A percentile compares a stretch with the other conserved stretches of the same genome.
phyloP scores from a whole-genome alignment of 2,329 filamentous ascomycete genomes.

The Curvularia hawaiiensis region DNA sequence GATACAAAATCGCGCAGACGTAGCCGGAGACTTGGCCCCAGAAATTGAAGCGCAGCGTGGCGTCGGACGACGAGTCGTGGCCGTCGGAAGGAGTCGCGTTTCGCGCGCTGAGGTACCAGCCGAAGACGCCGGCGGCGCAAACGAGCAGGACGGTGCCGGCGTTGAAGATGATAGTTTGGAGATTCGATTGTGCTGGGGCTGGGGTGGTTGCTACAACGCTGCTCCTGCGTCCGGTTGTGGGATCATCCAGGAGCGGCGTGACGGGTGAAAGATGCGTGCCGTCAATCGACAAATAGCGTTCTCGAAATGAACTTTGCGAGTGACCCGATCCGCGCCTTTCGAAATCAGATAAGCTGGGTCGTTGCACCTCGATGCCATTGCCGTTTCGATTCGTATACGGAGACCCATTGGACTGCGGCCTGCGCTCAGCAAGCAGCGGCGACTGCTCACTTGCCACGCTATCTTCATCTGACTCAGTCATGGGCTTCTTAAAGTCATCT shows the following conservation, averaged over 20 bases:
- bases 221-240: slow-evolving; percentile 28
- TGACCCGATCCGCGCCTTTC: slow-evolving; percentile 39
- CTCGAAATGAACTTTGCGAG: slow-evolving; percentile 46
- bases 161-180: slow-evolving; percentile 74
- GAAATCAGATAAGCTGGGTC: slow-evolving; percentile 45
- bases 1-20: slow-evolving; percentile 86
- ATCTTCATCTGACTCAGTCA: slow-evolving; percentile 27
- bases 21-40: slow-evolving; percentile 93
- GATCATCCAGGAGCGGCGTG: slow-evolving; percentile 69
- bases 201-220: slow-evolving; percentile 51
- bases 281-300: slow-evolving; percentile 64
- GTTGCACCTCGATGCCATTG: slow-evolving; percentile 28
- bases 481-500: slow-evolving; percentile 39
- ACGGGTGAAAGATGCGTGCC: slow-evolving; percentile 77
- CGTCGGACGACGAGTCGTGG: slow-evolving; percentile 25
- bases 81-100: slow-evolving; percentile 42
- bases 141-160: slow-evolving; percentile 77
- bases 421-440: slow-evolving; percentile 39
- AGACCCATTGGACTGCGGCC: slow-evolving; percentile 32
- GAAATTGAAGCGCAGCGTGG: slow-evolving; percentile 69
- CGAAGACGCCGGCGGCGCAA: slow-evolving; percentile 78
- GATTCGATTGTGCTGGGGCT: slow-evolving; percentile 45
- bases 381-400: slow-evolving; percentile 23
- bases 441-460: slow-evolving; percentile 45
- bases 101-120: slow-evolving; percentile 74